phyloP scores from a whole-genome alignment of 495 filamentous ascomycete species.

The Aspergillus sclerotioniger region DNA sequence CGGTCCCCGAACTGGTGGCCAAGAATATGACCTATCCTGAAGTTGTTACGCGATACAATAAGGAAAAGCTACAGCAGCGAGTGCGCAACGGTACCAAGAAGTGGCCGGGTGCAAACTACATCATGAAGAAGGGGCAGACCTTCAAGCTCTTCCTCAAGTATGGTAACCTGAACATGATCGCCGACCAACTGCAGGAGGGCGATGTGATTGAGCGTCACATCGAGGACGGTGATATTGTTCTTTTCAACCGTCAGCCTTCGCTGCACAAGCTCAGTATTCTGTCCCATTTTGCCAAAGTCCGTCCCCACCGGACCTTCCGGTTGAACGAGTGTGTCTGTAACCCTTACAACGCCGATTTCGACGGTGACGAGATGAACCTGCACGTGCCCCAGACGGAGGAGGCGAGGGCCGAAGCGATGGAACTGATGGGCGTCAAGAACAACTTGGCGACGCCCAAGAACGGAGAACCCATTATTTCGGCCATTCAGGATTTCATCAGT shows the following conservation, averaged over 20 bases:
- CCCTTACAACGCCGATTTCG: conserved; percentile 99
- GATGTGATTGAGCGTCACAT: conserved; percentile 93
- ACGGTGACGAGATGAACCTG: conserved; percentile 98
- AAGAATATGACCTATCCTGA: conserved; percentile 96
- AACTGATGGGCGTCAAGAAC: conserved; percentile 97
- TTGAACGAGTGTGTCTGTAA: conserved; percentile 98
- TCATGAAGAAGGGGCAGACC: conserved; percentile 68
- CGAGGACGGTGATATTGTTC: conserved; percentile 92
- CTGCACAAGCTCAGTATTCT: conserved; percentile 98
- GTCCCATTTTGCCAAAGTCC: conserved; percentile 85
- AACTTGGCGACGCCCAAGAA: conserved; percentile 95
- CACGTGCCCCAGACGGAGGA: conserved; percentile 98
- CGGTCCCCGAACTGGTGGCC: conserved; percentile 83
- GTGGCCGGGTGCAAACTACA: conserved; percentile 83
- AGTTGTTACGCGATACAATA: conserved; percentile 76
- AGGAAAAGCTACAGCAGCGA: conserved; percentile 70
- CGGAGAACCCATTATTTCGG: conserved; percentile 96
- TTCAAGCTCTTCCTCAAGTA: conserved; percentile 74
- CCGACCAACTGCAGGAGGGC: conserved; percentile 70
- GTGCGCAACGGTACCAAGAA: conserved; percentile 69
- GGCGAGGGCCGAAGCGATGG: conserved; percentile 89
- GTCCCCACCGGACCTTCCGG: conserved; percentile 94
- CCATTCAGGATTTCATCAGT: conserved; percentile 98
- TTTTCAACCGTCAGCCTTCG: conserved; percentile 97
- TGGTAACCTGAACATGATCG: conserved; percentile 62